Conservation (phyloP, 371 early-diverging fungal species). For the Gilbertella persicaria region DNA sequence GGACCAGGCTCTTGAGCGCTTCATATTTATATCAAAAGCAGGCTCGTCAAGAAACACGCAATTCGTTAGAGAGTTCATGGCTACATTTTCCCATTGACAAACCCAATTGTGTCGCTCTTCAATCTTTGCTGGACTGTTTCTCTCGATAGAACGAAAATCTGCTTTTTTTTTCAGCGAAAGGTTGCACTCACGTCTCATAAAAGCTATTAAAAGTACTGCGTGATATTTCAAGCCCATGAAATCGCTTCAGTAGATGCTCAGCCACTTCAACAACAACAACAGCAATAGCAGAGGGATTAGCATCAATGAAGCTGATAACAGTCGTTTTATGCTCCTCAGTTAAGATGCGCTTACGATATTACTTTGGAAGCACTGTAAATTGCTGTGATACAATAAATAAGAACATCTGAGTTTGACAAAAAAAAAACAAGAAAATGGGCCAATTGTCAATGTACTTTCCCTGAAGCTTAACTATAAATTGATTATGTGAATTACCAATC, state of each 20-base stretch:
- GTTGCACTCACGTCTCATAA: conserved; percentile 14
- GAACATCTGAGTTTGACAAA: too few species aligned
- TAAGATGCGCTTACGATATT: conserved; percentile 5
- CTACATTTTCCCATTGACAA: conserved; percentile 14
- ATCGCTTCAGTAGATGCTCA: conserved; percentile 13
- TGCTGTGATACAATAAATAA: too few species aligned
- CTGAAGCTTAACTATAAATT: too few species aligned
- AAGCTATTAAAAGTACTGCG: conserved; percentile 9
- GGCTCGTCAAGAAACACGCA: conserved; percentile 21
- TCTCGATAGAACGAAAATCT: conserved; percentile 13
- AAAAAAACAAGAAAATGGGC: too few species aligned
- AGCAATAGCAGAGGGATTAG: too few species aligned
- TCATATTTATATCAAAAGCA: conserved; percentile 20
- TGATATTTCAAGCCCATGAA: conserved; percentile 10
- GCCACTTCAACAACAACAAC: conserved; percentile 15
- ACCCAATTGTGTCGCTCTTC: conserved; percentile 12
- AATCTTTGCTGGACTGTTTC: conserved; percentile 12
- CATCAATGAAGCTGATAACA: conserved; percentile 8
- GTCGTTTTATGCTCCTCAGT: conserved; percentile 11
- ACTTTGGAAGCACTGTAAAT: too few species aligned
- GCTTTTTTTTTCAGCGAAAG: conserved; percentile 21
- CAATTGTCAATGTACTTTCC: too few species aligned
- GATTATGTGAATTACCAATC: too few species aligned
- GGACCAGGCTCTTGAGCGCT: conserved; percentile 12
- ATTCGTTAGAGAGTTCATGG: conserved; percentile 12